Conservation (phyloP, 164 flowering plant species). For the Stephania yunnanensis region DNA sequence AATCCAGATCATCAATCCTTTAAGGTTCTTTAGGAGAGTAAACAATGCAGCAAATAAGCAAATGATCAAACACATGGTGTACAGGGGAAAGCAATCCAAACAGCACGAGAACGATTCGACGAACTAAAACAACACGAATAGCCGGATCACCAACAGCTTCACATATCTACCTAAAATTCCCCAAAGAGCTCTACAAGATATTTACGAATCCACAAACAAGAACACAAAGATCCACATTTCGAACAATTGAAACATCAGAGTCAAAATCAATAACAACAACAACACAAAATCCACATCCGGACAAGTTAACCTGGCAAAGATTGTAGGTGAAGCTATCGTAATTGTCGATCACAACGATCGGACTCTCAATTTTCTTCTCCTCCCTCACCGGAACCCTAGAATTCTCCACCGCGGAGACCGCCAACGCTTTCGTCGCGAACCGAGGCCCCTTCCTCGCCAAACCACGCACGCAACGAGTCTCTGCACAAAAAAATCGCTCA, state of each 20-base stretch:
- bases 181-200: neutral
- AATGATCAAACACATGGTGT: neutral
- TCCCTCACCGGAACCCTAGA: slow-evolving; percentile 16
- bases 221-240: neutral
- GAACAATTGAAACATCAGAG: neutral
- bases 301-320: slow-evolving; percentile 80
- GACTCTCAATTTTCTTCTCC: slow-evolving; percentile 24
- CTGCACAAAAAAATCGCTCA: neutral
- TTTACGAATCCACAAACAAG: neutral
- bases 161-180: too few species aligned
- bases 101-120: neutral
- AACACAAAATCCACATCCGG: neutral
- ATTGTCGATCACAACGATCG: slow-evolving; percentile 86
- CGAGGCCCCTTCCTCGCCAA: neutral
- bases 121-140: neutral
- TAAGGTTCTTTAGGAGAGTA: too few species aligned
- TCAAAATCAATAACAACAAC: neutral
- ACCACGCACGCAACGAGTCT: neutral
- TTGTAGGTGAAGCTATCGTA: slow-evolving; percentile 98
- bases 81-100: neutral
- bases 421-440: slow-evolving; percentile 18
- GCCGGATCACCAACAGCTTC: too few species aligned
- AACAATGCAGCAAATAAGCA: neutral
- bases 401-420: slow-evolving; percentile 18
- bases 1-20: neutral